Evolutionary conservation across 441 rosid species (phyloP), one percentile per base, ranked within the genome.

Genomic region (Corymbia citriodora): DNA sequence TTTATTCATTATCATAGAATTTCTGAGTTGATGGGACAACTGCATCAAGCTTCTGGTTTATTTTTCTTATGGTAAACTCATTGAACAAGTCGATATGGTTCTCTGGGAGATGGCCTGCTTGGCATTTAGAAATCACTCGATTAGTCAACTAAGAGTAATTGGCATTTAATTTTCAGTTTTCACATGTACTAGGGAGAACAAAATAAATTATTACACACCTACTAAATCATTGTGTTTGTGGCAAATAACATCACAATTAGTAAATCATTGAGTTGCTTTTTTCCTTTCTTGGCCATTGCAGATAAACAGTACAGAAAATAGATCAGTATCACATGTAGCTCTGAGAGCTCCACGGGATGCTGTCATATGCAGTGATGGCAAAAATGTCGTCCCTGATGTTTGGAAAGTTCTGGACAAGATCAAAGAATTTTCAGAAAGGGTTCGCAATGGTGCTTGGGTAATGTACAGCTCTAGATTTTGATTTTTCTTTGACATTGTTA

Each of bases 381-480:
- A 95, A 94, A 97, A 98, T 92, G 98, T 97, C 54, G 98, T 97
- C 88, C 97, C 97, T 4, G 97, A 95, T 92, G 99, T 98, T 86
- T 97, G 99, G 99, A 94, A 93, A 57, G 99, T 97, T 92, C 91
- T 98, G 89, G 97, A 98, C 92, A 96, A 98, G 93, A 96, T 98
- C 93, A 92, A 94, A 92, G 96, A 94, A 55, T 97, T 98, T 92
- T 97, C 99, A n/a, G 99, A 98, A 92, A 95, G 93, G 92, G 92
- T 97, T 89, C 99, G 97, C 93, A 96, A 93, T 95, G 99, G 98
- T 91, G 94, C 97, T 61, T 97, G 99, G 99, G 99, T 98, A 97
- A 93, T 87, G 72, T 85, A 23, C 55, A 53, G 83, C 89, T 74
- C 53, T 61, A 88, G 88, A 88, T 87, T 89, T 50, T 65, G 88